Evolutionary conservation across 495 filamentous ascomycete genomes (phyloP), one percentile per base, ranked within the genome.

Genomic region (Parathielavia appendiculata): DNA sequence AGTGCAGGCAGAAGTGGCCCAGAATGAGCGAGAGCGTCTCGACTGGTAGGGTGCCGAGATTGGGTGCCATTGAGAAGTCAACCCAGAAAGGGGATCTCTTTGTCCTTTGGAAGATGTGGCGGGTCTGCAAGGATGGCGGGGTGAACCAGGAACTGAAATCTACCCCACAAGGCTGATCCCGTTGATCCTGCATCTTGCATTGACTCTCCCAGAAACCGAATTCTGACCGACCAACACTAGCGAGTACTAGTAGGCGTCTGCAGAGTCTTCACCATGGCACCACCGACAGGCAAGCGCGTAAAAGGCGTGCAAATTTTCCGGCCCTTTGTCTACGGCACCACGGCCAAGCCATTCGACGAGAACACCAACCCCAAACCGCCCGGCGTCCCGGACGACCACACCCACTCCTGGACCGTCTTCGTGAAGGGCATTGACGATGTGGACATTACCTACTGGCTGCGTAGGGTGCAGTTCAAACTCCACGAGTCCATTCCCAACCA

Each of bases 391-490:
- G 65, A 84, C 46, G 91, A 96, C 73, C 93, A 98, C 77, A 97
- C 92, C 32, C 95, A 96, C 74, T 85, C 86, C 65, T 98, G 92
- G 92, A 87, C 86, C 61, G 87, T 98, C 41, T 97, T 89, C 70
- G 89, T 98, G 52, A 87, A 87, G 57, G 89, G 89, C 57, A 75
- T 95, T 62, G 86, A 91, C 69, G 88, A 86, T 69, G 83, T 87
- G 63, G 89, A 95, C 75, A 87, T 96, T 66, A 90, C 89, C 51
- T 91, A 93, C 75, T 98, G 93, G 89, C 81, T 97, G 62, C 90
- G 91, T 56, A 93, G 96, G 66, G 93, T 97, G 5, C 90, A 95
- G 70, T 97, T 98, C 79, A 97, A 97, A 69, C 82, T 98, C 5
- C 91, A 96, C 78, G 91, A 97, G 66, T 93, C 91, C 6, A 97